Evolutionary conservation across 1,139 yeast species (phyloP).

Genomic region (Suhomyces kunorum): DNA sequence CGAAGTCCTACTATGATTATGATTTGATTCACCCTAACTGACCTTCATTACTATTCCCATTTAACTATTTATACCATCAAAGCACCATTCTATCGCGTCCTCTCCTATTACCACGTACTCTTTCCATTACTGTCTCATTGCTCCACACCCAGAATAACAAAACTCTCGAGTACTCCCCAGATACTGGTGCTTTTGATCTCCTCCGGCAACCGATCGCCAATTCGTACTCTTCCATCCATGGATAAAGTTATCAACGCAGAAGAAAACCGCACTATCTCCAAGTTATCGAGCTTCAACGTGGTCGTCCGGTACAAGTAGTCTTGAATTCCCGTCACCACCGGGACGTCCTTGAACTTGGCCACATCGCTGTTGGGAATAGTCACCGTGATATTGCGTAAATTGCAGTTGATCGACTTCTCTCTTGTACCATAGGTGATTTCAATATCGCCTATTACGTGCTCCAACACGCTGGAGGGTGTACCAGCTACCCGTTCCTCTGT

Average conservation of each 20-base stretch:
- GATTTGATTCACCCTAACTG: too few species aligned
- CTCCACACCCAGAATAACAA: neutral
- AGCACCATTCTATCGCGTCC: too few species aligned
- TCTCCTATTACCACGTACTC: neutral
- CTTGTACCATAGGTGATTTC: slow-evolving; percentile 17
- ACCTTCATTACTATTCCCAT: too few species aligned
- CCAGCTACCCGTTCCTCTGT: slow-evolving; percentile 6
- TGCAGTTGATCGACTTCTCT: slow-evolving; percentile 16
- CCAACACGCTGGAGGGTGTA: slow-evolving; percentile 7
- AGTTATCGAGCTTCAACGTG: slow-evolving; percentile 23
- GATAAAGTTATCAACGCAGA: slow-evolving; percentile 24
- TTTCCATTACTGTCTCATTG: neutral
- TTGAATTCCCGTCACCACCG: slow-evolving; percentile 14
- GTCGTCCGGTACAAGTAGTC: slow-evolving; percentile 23
- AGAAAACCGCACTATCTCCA: slow-evolving; percentile 24
- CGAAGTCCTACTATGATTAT: too few species aligned
- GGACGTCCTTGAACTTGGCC: slow-evolving; percentile 10
- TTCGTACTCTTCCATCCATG: slow-evolving; percentile 25
- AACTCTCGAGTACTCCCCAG: slow-evolving; percentile 16
- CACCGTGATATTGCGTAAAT: slow-evolving; percentile 25
- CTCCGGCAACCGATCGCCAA: slow-evolving; percentile 15
- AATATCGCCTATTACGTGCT: slow-evolving; percentile 15
- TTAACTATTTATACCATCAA: too few species aligned
- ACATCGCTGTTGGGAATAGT: slow-evolving; percentile 28
- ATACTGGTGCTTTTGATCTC: slow-evolving; percentile 10